phyloP scores from a whole-genome alignment of 1,139 yeast genomes.

The Meyerozyma carpophila region DNA sequence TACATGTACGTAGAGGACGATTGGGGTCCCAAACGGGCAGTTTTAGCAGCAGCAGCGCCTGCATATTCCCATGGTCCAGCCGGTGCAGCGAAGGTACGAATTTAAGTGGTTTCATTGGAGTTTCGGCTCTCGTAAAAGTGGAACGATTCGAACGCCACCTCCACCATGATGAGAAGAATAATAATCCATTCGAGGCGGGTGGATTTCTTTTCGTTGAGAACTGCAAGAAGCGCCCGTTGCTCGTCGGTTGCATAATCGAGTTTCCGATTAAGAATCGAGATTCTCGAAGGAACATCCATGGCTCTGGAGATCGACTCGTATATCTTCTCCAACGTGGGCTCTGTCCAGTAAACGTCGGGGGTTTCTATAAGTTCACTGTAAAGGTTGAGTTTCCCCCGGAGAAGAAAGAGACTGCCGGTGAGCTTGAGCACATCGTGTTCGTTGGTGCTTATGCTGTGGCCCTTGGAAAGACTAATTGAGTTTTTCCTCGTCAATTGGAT shows the following conservation, averaged over 20 bases:
- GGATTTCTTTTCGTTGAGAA: slow-evolving; percentile 71
- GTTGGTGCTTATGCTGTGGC: slow-evolving; percentile 49
- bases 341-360: slow-evolving; percentile 91
- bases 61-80: background rate
- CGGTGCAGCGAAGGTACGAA: no score
- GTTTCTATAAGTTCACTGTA: slow-evolving; percentile 90
- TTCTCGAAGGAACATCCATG: slow-evolving; percentile 72
- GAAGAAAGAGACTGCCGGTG: slow-evolving; percentile 68
- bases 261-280: slow-evolving; percentile 73
- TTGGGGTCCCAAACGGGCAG: background rate
- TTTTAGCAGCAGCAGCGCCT: background rate
- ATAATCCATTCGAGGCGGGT: slow-evolving; percentile 84
- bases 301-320: slow-evolving; percentile 66
- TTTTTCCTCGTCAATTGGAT: slow-evolving; percentile 56
- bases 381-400: slow-evolving; percentile 76
- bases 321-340: slow-evolving; percentile 73
- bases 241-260: slow-evolving; percentile 89
- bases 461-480: slow-evolving; percentile 63
- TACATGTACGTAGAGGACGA: background rate
- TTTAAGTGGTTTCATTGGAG: background rate
- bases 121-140: slow-evolving; percentile 34
- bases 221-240: slow-evolving; percentile 69
- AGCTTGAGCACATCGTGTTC: slow-evolving; percentile 62
- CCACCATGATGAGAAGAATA: slow-evolving; percentile 74
- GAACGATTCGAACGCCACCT: slow-evolving; percentile 72